phyloP scores from a whole-genome alignment of 176 grass and related monocot genomes.

The Metroxylon sagu region DNA sequence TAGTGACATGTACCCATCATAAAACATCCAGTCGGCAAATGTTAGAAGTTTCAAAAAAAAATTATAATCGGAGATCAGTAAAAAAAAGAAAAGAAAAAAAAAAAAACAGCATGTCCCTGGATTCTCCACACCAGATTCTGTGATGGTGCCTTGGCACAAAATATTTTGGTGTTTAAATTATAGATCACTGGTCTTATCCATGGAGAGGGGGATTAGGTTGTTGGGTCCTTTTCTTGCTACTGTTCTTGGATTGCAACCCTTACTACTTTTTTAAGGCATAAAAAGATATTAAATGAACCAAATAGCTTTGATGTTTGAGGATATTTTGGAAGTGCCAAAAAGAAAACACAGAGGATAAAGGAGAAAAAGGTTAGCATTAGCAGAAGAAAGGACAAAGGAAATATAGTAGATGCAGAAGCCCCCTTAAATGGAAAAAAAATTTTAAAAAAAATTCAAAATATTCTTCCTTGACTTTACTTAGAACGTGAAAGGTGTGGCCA shows the following conservation, averaged over 20 bases:
- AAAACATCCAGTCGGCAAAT: no score
- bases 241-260: constrained; percentile 49
- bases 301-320: constrained; percentile 31
- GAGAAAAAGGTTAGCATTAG: constrained; percentile 28
- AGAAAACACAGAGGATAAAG: constrained; percentile 43
- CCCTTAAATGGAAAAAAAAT: neutral
- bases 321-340: constrained; percentile 37
- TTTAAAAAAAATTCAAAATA: constrained; percentile 40
- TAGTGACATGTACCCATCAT: no score
- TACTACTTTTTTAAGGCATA: constrained; percentile 48
- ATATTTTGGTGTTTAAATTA: no score
- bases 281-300: constrained; percentile 35
- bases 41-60: no score
- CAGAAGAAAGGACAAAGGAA: constrained; percentile 32
- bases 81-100: no score
- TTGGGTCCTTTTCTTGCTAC: constrained; percentile 36
- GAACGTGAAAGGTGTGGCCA: constrained; percentile 32
- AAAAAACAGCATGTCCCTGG: no score
- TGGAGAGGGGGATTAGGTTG: constrained; percentile 26
- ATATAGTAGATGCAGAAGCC: constrained; percentile 25
- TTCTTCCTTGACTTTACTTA: constrained; percentile 54
- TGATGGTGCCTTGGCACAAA: no score
- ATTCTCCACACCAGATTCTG: no score
- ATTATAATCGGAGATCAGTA: no score
- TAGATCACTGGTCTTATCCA: constrained; percentile 14